These are phyloP conservation scores for Aquilaria agallochum DNA, from an alignment of 441 rosid species.

Conservation along the genomic window DNA sequence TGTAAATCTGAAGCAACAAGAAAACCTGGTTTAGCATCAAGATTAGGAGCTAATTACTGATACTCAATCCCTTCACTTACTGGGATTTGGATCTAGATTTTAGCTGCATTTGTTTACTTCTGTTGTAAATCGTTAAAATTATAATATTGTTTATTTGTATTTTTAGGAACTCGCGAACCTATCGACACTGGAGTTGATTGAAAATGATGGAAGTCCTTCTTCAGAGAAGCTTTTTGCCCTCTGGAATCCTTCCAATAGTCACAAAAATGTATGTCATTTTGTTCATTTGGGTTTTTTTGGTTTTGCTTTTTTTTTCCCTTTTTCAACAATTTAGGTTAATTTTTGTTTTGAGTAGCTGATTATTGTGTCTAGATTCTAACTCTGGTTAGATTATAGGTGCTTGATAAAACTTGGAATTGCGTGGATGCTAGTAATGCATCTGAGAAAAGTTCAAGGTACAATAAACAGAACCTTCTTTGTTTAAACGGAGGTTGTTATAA, in stretches of 20 bases:
- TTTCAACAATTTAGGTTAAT: neutral
- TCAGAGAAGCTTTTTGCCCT: slow-evolving; percentile 73
- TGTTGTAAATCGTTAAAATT: neutral
- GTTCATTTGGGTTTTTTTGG: neutral
- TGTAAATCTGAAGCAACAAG: no score
- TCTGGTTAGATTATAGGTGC: slow-evolving; percentile 34
- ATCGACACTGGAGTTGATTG: slow-evolving; percentile 69
- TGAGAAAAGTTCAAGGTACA: slow-evolving; percentile 39
- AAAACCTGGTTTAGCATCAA: no score
- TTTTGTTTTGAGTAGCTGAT: slow-evolving; percentile 9
- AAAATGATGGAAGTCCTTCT: slow-evolving; percentile 90
- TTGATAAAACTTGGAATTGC: slow-evolving; percentile 23
- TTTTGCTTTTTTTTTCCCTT: slow-evolving; percentile 7
- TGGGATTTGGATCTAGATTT: no score
- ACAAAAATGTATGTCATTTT: slow-evolving; percentile 36
- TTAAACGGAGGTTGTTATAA: slow-evolving; percentile 5
- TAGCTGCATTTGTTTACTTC: neutral
- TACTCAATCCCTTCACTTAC: no score
- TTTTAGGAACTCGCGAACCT: slow-evolving; percentile 90
- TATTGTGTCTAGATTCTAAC: slow-evolving; percentile 13
- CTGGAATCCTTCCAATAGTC: slow-evolving; percentile 61
- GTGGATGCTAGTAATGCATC: slow-evolving; percentile 20
- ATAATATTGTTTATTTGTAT: slow-evolving; percentile 19
- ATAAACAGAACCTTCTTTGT: slow-evolving; percentile 1
- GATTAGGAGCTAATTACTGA: no score